phyloP scores from a whole-genome alignment of 352 stramenopile species.

The Phytopythium boreale region DNA sequence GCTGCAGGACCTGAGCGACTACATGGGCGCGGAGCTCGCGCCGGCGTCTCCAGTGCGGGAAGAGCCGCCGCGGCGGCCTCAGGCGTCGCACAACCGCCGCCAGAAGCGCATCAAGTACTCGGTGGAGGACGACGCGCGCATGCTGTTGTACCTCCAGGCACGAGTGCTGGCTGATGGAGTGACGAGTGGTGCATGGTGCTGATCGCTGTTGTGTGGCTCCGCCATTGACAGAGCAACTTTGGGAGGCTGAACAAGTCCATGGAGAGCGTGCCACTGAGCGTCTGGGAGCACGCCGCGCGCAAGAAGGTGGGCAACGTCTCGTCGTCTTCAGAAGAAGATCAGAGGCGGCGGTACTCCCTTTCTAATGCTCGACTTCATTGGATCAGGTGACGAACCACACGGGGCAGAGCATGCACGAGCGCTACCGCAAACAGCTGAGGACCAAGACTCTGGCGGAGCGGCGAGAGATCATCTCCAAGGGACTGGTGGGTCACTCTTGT shows the following conservation, averaged over 20 bases:
- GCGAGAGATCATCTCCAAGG: constrained; percentile 23
- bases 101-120: constrained; percentile 27
- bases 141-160: constrained; percentile 43
- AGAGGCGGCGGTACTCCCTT: neutral
- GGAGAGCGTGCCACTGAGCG: constrained; percentile 12
- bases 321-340: too few relatives aligned
- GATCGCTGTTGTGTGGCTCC: neutral
- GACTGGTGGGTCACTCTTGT: constrained; percentile 12
- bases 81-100: neutral
- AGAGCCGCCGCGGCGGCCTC: neutral
- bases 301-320: neutral
- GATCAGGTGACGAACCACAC: constrained; percentile 32
- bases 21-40: constrained; percentile 25
- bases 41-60: neutral
- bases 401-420: constrained; percentile 49
- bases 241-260: constrained; percentile 7
- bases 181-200: neutral
- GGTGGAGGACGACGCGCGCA: constrained; percentile 35
- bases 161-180: neutral
- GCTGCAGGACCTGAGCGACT: constrained; percentile 29
- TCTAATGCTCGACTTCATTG: neutral
- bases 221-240: constrained; percentile 3
- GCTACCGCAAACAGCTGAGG: constrained; percentile 41
- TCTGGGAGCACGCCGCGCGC: constrained; percentile 15
- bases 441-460: constrained; percentile 35